Evolutionary conservation across 2,329 filamentous ascomycete genomes (phyloP).

Genomic region (Chrysoporthe puriensis): DNA sequence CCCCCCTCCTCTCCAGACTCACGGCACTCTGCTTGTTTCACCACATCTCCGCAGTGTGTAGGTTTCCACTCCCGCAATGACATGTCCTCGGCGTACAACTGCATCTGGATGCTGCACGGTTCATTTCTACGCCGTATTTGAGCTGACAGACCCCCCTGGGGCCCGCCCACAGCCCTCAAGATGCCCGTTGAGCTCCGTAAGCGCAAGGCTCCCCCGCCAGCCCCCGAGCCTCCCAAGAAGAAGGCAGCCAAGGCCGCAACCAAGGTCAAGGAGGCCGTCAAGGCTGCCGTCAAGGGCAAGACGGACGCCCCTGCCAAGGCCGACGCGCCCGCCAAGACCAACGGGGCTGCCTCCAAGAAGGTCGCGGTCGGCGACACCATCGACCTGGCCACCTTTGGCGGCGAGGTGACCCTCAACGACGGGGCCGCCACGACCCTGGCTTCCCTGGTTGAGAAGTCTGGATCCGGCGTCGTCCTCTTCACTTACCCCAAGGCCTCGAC

Average conservation of each 20-base stretch:
- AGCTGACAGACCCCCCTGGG: constrained; percentile 19
- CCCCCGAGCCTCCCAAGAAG: constrained; percentile 51
- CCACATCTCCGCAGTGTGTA: constrained; percentile 22
- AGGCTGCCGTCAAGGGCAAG: constrained; percentile 36
- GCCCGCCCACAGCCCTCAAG: constrained; percentile 26
- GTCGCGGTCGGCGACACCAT: constrained; percentile 60
- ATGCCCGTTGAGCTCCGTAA: constrained; percentile 66
- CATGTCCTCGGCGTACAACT: neutral
- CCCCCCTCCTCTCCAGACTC: constrained; percentile 16
- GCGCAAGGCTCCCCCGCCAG: constrained; percentile 58
- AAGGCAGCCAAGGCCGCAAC: constrained; percentile 44
- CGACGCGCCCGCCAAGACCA: constrained; percentile 36
- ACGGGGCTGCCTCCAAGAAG: constrained; percentile 44
- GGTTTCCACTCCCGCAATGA: constrained; percentile 7
- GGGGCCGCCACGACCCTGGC: constrained; percentile 79
- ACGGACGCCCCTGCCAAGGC: constrained; percentile 20
- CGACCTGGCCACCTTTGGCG: constrained; percentile 63
- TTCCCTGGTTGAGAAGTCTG: constrained; percentile 79
- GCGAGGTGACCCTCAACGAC: constrained; percentile 83
- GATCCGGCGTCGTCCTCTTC: constrained; percentile 86
- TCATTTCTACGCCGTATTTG: neutral
- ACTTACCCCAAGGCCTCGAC: constrained; percentile 96
- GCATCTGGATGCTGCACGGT: neutral
- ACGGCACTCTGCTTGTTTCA: constrained; percentile 23
- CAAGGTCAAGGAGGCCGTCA: constrained; percentile 42